A percentile compares a stretch with the other conserved stretches of the same genome.
These are phyloP conservation scores for Kuraishia molischiana DNA, from an alignment of 805 yeast genomes.

Conservation along the genomic window DNA sequence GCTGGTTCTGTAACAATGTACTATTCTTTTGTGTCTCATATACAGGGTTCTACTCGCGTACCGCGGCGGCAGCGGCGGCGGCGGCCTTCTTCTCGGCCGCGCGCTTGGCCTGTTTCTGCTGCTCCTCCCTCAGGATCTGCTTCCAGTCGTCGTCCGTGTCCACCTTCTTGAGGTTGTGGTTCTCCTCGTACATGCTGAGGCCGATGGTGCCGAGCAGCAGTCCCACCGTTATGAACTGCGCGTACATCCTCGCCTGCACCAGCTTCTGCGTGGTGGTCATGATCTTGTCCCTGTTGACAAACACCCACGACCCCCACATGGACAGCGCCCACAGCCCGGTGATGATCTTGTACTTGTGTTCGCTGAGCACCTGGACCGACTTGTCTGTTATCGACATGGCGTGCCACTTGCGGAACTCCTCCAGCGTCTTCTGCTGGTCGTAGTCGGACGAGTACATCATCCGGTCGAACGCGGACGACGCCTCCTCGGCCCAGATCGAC, in stretches of 20 bases:
- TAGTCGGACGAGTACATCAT: slow-evolving; percentile 43
- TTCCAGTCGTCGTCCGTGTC: slow-evolving; percentile 32
- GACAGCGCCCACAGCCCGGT: slow-evolving; percentile 75
- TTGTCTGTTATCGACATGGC: slow-evolving; percentile 38
- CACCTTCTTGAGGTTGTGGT: slow-evolving; percentile 29
- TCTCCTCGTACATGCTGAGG: slow-evolving; percentile 54
- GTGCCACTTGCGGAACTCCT: slow-evolving; percentile 43
- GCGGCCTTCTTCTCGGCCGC: neutral
- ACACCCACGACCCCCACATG: slow-evolving; percentile 68
- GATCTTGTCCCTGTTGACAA: slow-evolving; percentile 62
- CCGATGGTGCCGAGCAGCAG: slow-evolving; percentile 62
- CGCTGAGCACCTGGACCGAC: slow-evolving; percentile 34
- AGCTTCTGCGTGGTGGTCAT: slow-evolving; percentile 73
- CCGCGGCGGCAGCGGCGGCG: neutral
- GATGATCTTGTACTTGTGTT: slow-evolving; percentile 57
- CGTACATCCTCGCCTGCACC: slow-evolving; percentile 87
- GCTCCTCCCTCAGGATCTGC: slow-evolving; percentile 17
- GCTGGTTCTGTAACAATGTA: slow-evolving; percentile 10
- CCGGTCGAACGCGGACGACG: slow-evolving; percentile 58
- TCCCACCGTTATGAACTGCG: slow-evolving; percentile 72
- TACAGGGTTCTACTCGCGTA: neutral
- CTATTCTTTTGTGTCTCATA: neutral
- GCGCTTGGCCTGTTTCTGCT: neutral
- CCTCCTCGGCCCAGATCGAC: slow-evolving; percentile 61
- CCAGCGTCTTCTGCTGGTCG: slow-evolving; percentile 28